Evolutionary conservation across 2,329 filamentous ascomycete species (phyloP).

Genomic region (Sporothrix luriei): DNA sequence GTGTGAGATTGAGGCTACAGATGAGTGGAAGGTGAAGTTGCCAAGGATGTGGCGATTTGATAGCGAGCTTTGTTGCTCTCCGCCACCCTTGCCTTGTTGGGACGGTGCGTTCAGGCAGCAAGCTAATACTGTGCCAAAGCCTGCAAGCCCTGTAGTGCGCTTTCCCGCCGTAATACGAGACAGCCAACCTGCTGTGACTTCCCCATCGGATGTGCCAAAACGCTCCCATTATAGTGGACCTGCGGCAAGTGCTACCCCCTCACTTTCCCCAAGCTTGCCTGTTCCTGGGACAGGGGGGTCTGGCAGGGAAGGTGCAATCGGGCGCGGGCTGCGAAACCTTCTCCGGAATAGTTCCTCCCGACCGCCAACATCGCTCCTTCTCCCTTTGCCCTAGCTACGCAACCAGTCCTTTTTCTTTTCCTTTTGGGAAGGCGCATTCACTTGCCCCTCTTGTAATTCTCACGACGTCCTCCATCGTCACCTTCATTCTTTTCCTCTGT

Average conservation of each 20-base stretch:
- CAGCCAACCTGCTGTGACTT: not conserved
- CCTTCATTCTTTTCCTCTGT: not conserved
- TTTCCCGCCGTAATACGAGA: not conserved
- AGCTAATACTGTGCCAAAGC: not conserved
- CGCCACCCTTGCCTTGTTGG: slow-evolving; percentile 3
- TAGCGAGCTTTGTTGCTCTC: slow-evolving; percentile 3
- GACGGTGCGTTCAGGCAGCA: slow-evolving; percentile 13
- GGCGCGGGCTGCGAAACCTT: slow-evolving; percentile 5
- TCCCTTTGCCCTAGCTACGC: slow-evolving; percentile 1
- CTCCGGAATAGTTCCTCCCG: slow-evolving; percentile 16
- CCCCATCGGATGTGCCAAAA: not conserved
- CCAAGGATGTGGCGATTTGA: not conserved
- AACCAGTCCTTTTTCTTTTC: not conserved
- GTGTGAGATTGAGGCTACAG: not conserved
- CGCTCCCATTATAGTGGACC: not conserved
- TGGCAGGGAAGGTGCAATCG: slow-evolving; percentile 12
- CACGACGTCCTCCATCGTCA: slow-evolving; percentile 9
- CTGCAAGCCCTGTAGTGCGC: not conserved
- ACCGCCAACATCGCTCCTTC: slow-evolving; percentile 22
- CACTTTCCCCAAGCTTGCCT: slow-evolving; percentile 12
- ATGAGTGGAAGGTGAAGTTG: not conserved
- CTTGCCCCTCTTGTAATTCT: not conserved
- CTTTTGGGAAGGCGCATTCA: slow-evolving; percentile 13
- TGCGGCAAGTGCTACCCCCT: not conserved
- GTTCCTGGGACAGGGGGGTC: not conserved